These are phyloP conservation scores for Rhodotorula babjevae DNA, from an alignment of 768 basidiomycete genomes.

Conservation along the genomic window DNA sequence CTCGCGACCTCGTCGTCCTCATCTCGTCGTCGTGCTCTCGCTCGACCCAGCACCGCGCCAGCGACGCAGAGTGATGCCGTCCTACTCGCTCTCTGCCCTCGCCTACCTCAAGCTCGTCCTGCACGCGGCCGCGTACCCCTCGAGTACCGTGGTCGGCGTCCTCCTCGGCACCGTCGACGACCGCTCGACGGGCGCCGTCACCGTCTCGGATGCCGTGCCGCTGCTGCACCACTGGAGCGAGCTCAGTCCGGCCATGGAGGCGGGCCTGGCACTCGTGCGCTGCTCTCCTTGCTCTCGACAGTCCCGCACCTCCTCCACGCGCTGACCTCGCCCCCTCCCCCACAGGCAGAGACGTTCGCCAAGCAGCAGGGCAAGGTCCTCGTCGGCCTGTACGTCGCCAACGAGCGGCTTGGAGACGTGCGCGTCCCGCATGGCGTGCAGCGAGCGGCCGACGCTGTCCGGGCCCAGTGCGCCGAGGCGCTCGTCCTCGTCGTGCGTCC, in stretches of 20 bases:
- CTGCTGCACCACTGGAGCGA: slow-evolving; percentile 80
- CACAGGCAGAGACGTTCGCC: slow-evolving; percentile 42
- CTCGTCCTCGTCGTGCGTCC: slow-evolving; percentile 65
- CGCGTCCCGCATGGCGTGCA: slow-evolving; percentile 64
- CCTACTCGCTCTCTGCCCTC: not conserved
- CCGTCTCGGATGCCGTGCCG: slow-evolving; percentile 63
- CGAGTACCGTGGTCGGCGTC: slow-evolving; percentile 68
- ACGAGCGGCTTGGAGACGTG: slow-evolving; percentile 57
- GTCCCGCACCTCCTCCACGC: not conserved
- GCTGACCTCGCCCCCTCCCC: not conserved
- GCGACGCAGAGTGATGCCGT: not conserved
- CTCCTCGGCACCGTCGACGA: slow-evolving; percentile 57
- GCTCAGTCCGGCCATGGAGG: slow-evolving; percentile 79
- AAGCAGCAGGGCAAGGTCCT: slow-evolving; percentile 22
- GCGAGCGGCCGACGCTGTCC: slow-evolving; percentile 58
- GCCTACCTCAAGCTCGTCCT: slow-evolving; percentile 49
- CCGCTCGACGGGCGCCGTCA: slow-evolving; percentile 32
- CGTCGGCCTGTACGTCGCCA: slow-evolving; percentile 43
- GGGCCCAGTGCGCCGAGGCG: slow-evolving; percentile 56
- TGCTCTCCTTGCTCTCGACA: no score
- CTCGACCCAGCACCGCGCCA: not conserved
- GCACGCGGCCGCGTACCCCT: slow-evolving; percentile 75
- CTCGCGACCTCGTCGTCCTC: not conserved
- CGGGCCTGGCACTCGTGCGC: slow-evolving; percentile 49
- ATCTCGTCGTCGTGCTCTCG: not conserved